Percentiles rank a stretch among this genome's conserved stretches.
These are phyloP conservation scores for Leersia perrieri DNA, from an alignment of 176 grass and related monocot genomes.

Conservation along the genomic window DNA sequence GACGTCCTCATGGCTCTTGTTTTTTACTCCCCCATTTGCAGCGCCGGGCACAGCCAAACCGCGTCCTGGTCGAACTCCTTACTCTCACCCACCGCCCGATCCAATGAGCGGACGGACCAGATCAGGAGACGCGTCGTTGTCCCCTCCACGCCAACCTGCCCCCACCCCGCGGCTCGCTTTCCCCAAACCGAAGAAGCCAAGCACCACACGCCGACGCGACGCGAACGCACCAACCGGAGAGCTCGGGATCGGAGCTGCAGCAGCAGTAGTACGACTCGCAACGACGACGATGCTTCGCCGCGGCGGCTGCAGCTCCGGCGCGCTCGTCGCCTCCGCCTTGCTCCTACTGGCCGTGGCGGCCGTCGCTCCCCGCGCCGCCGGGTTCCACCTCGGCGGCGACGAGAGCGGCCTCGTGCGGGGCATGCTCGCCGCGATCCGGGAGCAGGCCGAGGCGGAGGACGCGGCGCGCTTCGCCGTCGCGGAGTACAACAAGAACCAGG, in stretches of 20 bases:
- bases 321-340: background rate
- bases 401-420: constrained; percentile 51
- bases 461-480: constrained; percentile 78
- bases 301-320: background rate
- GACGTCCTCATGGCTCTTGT: too few species aligned
- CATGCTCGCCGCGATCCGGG: constrained; percentile 44
- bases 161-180: constrained; percentile 23
- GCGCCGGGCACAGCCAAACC: background rate
- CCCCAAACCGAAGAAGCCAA: constrained; percentile 13
- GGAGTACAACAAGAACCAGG: constrained; percentile 73
- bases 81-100: background rate
- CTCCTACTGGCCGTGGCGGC: constrained; percentile 6
- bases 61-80: background rate
- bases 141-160: constrained; percentile 38
- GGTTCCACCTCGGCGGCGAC: constrained; percentile 52
- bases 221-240: background rate
- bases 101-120: constrained; percentile 18
- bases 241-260: constrained; percentile 9
- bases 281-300: constrained; percentile 17
- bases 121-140: constrained; percentile 31
- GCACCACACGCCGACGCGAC: constrained; percentile 39
- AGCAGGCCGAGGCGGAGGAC: constrained; percentile 80
- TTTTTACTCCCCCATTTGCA: background rate
- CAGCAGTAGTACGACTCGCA: background rate
- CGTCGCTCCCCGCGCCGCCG: constrained; percentile 4